These are phyloP conservation scores for Ensete ventricosum DNA, from an alignment of 176 grass and related monocot species.

Conservation along the genomic window DNA sequence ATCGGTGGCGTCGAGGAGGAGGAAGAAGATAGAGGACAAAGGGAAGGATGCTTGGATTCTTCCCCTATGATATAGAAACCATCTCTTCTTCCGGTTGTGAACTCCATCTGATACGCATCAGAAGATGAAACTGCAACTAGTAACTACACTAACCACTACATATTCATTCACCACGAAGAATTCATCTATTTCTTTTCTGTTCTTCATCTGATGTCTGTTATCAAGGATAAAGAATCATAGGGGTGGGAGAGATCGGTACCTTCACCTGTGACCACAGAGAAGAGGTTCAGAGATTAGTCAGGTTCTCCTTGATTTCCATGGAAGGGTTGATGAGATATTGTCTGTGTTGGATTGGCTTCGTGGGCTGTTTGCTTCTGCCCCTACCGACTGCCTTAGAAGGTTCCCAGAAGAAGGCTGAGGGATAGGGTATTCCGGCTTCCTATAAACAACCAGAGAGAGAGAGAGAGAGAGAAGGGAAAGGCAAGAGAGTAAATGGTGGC, in stretches of 20 bases:
- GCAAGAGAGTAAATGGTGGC: too few species aligned
- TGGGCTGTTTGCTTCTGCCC: too few species aligned
- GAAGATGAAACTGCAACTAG: neutral
- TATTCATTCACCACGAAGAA: neutral
- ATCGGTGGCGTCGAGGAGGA: neutral
- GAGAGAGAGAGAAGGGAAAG: neutral
- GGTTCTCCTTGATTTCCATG: too few species aligned
- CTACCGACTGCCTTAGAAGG: too few species aligned
- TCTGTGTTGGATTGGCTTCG: too few species aligned
- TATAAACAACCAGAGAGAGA: neutral
- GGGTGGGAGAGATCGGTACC: neutral
- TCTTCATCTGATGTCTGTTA: neutral
- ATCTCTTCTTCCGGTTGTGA: neutral
- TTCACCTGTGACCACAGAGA: too few species aligned
- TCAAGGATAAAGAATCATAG: neutral
- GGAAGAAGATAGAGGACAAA: neutral
- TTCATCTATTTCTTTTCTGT: neutral
- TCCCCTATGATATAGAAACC: neutral
- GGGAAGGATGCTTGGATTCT: neutral
- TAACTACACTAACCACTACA: too few species aligned
- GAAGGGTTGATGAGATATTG: too few species aligned
- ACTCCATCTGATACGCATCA: neutral
- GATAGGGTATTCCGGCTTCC: too few species aligned
- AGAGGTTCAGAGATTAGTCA: too few species aligned
- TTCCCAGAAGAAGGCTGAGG: too few species aligned